These are phyloP conservation scores for Colletotrichum cereale DNA, from an alignment of 2,329 filamentous ascomycete species.

Conservation along the genomic window DNA sequence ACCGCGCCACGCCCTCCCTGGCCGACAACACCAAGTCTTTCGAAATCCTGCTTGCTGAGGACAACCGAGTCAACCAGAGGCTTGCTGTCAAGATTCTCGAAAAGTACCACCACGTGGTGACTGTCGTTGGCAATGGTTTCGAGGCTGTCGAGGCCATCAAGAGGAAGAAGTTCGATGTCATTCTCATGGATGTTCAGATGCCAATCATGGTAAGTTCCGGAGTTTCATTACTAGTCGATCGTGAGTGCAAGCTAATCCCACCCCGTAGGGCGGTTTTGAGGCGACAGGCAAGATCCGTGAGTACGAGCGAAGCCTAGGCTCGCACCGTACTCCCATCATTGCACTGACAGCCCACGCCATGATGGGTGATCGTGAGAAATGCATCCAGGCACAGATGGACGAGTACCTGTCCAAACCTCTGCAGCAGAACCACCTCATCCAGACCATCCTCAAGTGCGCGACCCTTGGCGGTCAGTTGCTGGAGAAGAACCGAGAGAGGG, in stretches of 20 bases:
- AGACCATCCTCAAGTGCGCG: slow-evolving; percentile 96
- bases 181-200: slow-evolving; percentile 99
- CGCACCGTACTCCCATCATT: slow-evolving; percentile 92
- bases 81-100: slow-evolving; percentile 96
- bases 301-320: slow-evolving; percentile 85
- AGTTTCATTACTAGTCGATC: slow-evolving; percentile 30
- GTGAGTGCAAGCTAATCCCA: slow-evolving; percentile 36
- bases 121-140: slow-evolving; percentile 93
- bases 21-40: slow-evolving; percentile 96
- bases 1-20: slow-evolving; percentile 88
- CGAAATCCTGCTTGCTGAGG: slow-evolving; percentile 93
- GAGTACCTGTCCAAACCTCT: slow-evolving; percentile 97
- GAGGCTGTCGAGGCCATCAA: slow-evolving; percentile 95
- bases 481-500: slow-evolving; percentile 78
- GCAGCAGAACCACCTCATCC: slow-evolving; percentile 96
- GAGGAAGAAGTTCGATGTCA: slow-evolving; percentile 92
- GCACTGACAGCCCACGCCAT: slow-evolving; percentile 98
- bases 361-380: slow-evolving; percentile 98
- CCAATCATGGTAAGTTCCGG: slow-evolving; percentile 85
- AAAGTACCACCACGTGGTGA: slow-evolving; percentile 94
- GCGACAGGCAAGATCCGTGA: slow-evolving; percentile 96
- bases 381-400: slow-evolving; percentile 99
- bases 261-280: slow-evolving; percentile 86
- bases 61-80: slow-evolving; percentile 97
- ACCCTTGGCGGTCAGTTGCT: slow-evolving; percentile 88